A percentile compares a stretch with the other conserved stretches of the same genome.
These are phyloP conservation scores for Litchi chinensis DNA, from an alignment of 345 rosid species.

Conservation along the genomic window DNA sequence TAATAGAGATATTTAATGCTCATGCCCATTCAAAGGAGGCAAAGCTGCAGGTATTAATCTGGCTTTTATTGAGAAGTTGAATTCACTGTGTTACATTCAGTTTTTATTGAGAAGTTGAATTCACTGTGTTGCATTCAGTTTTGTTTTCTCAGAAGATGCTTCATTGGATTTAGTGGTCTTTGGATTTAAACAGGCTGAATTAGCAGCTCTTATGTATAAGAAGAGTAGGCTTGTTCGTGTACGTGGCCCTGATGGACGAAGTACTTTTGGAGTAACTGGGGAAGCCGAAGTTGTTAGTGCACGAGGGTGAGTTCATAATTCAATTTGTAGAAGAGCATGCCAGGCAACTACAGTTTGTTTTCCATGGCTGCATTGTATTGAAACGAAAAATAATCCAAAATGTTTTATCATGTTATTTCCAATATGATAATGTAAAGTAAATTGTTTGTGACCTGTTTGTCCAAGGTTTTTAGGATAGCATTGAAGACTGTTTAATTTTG, in stretches of 20 bases:
- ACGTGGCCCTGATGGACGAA: conserved; percentile 71
- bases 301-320: conserved; percentile 66
- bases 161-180: conserved; percentile 18
- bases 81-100: no score
- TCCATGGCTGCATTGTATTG: neutral
- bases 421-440: neutral
- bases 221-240: conserved; percentile 92
- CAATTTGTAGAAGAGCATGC: conserved; percentile 9
- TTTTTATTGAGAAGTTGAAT: no score
- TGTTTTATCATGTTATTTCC: neutral
- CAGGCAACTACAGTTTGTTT: neutral
- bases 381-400: neutral
- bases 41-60: conserved; percentile 73
- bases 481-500: neutral
- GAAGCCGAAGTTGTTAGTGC: conserved; percentile 99
- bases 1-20: conserved; percentile 93
- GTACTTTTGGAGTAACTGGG: conserved; percentile 71
- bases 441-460: conserved; percentile 3
- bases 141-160: conserved; percentile 5
- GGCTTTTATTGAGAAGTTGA: conserved; percentile 6
- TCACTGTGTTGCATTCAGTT: conserved; percentile 2
- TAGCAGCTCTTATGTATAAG: conserved; percentile 89
- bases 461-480: neutral
- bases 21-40: conserved; percentile 96
- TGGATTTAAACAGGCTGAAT: conserved; percentile 62